A percentile compares a stretch with the other conserved stretches of the same genome.
Conservation (phyloP, 164 flowering plant species). For the Tetrastigma voinierianum region DNA sequence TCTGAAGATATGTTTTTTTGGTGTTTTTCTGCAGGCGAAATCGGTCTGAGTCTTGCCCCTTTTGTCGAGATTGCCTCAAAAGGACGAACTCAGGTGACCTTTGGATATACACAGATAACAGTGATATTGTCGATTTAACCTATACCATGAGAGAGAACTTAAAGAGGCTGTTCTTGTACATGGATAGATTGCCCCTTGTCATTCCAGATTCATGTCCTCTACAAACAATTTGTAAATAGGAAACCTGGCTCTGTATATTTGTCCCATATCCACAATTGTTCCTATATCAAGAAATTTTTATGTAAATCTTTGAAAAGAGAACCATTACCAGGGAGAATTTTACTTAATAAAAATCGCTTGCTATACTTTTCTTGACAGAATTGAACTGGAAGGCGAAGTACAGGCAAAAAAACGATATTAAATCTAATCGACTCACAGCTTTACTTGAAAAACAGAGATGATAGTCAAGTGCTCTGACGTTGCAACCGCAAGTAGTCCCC, state of each 20-base stretch:
- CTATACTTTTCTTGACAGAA: too few relatives aligned
- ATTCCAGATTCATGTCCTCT: constrained; percentile 24
- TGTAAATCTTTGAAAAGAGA: not conserved
- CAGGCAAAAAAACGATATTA: too few relatives aligned
- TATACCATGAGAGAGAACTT: constrained; percentile 29
- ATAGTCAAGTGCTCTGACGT: not conserved
- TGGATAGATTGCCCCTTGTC: constrained; percentile 41
- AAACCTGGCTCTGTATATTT: constrained; percentile 2
- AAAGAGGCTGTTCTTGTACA: constrained; percentile 42
- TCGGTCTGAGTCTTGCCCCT: constrained; percentile 54
- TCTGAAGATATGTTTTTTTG: not conserved
- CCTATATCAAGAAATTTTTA: too few relatives aligned
- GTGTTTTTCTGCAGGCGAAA: constrained; percentile 31
- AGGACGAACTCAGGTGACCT: constrained; percentile 44
- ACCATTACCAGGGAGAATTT: too few relatives aligned
- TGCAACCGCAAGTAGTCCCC: constrained; percentile 41
- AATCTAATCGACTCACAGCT: too few relatives aligned
- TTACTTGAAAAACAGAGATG: too few relatives aligned
- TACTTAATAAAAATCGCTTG: too few relatives aligned
- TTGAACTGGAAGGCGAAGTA: too few relatives aligned
- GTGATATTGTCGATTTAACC: constrained; percentile 32
- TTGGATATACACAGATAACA: constrained; percentile 36
- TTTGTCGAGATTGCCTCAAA: constrained; percentile 48
- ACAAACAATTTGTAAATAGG: not conserved
- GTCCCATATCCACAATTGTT: not conserved